Evolutionary conservation across 495 filamentous ascomycete genomes (phyloP).

Genomic region (Annulohypoxylon nitens): DNA sequence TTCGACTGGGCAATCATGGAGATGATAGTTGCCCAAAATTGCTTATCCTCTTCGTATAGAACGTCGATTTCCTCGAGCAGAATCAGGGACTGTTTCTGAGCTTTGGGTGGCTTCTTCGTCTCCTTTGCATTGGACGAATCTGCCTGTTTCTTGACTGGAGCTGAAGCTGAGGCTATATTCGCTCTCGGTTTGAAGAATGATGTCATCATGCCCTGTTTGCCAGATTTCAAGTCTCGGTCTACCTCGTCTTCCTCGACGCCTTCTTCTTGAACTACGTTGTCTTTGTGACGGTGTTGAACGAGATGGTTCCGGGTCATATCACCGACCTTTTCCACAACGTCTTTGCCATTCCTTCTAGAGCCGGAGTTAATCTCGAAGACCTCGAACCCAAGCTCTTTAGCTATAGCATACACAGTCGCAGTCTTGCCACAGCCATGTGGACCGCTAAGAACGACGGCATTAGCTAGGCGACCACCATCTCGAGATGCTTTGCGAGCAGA

Average conservation of each 20-base stretch:
- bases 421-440: slow-evolving; percentile 94
- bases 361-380: slow-evolving; percentile 95
- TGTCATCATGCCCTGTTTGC: slow-evolving; percentile 81
- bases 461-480: slow-evolving; percentile 60
- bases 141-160: slow-evolving; percentile 44
- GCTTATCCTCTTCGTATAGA: slow-evolving; percentile 92
- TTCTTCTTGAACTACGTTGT: slow-evolving; percentile 40
- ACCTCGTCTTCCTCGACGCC: slow-evolving; percentile 56
- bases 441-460: slow-evolving; percentile 86
- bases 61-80: slow-evolving; percentile 95
- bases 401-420: slow-evolving; percentile 92
- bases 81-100: slow-evolving; percentile 93
- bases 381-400: slow-evolving; percentile 93
- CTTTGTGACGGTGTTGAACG: slow-evolving; percentile 65
- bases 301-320: slow-evolving; percentile 98
- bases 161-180: slow-evolving; percentile 33
- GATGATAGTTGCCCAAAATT: slow-evolving; percentile 89
- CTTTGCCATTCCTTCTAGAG: slow-evolving; percentile 85
- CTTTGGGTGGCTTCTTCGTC: slow-evolving; percentile 59
- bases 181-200: slow-evolving; percentile 78
- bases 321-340: slow-evolving; percentile 90
- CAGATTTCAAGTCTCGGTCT: slow-evolving; percentile 70
- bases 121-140: slow-evolving; percentile 42
- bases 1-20: slow-evolving; percentile 84
- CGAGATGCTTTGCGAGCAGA: slow-evolving; percentile 58